These are phyloP conservation scores for Debaryomyces psychrophilus DNA, from an alignment of 1,139 yeast species.

Conservation along the genomic window DNA sequence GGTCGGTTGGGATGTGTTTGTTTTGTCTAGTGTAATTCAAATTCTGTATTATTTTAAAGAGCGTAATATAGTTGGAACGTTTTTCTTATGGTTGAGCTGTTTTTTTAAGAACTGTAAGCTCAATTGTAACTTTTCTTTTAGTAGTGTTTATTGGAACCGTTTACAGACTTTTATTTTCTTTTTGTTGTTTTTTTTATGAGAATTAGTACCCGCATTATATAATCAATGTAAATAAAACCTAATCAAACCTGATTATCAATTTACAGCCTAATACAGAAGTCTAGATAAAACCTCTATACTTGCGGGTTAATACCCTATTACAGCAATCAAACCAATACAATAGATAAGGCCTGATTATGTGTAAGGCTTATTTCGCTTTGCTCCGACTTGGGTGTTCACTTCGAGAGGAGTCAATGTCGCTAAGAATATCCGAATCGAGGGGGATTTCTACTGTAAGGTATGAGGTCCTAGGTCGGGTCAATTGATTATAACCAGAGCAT, in stretches of 20 bases:
- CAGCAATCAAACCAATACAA: constrained; percentile 4
- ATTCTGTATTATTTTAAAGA: constrained; percentile 1
- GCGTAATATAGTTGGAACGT: constrained; percentile 6
- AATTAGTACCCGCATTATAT: constrained; percentile 8
- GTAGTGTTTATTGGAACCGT: constrained; percentile 3
- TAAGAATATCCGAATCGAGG: not conserved
- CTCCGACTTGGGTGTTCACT: not conserved
- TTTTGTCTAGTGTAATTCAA: not conserved
- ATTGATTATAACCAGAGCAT: not conserved
- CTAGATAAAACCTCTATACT: not conserved
- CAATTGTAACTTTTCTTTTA: not conserved
- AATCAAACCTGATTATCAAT: not conserved
- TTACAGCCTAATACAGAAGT: constrained; percentile 7
- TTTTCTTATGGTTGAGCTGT: not conserved
- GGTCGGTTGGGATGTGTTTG: constrained; percentile 1
- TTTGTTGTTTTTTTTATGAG: constrained; percentile 9
- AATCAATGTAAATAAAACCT: not conserved
- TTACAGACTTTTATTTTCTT: constrained; percentile 1
- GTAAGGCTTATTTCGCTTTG: not conserved
- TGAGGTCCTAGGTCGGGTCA: not conserved
- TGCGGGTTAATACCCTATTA: not conserved
- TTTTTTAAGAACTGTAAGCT: not conserved
- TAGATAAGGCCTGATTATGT: constrained; percentile 1
- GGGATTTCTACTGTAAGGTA: not conserved
- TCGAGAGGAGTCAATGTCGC: not conserved